Conservation (phyloP, 2,329 filamentous ascomycete species). For the Penicillium brevicompactum region DNA sequence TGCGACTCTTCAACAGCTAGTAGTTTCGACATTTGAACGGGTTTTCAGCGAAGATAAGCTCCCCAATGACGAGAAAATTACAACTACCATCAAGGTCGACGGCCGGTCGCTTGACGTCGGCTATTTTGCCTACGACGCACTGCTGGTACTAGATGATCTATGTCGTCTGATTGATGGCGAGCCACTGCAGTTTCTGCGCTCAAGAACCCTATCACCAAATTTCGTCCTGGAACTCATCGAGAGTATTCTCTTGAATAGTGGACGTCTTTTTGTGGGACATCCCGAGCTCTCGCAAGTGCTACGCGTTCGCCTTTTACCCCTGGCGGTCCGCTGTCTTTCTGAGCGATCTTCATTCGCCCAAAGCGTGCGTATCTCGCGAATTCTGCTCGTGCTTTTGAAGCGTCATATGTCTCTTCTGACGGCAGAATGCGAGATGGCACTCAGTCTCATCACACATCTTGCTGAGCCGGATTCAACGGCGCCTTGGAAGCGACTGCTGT, state of each 20-base stretch:
- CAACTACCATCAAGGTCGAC: conserved; percentile 68
- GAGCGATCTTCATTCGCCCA: conserved; percentile 79
- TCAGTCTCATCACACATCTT: conserved; percentile 80
- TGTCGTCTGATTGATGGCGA: conserved; percentile 85
- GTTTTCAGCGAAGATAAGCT: conserved; percentile 73
- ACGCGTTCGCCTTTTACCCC: conserved; percentile 75
- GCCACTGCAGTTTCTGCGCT: conserved; percentile 77
- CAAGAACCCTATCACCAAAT: conserved; percentile 74
- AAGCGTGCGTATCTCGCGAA: conserved; percentile 78
- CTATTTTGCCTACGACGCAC: conserved; percentile 81
- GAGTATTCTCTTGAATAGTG: conserved; percentile 83
- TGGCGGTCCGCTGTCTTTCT: conserved; percentile 75
- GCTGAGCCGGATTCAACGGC: conserved; percentile 79
- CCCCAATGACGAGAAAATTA: conserved; percentile 54
- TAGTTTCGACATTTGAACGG: conserved; percentile 91
- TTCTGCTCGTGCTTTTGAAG: conserved; percentile 78
- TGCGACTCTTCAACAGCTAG: conserved; percentile 91
- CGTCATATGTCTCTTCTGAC: conserved; percentile 75
- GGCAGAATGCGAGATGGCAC: conserved; percentile 77
- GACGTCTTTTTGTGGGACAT: conserved; percentile 75
- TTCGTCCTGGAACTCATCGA: conserved; percentile 92
- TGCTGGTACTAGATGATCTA: conserved; percentile 84
- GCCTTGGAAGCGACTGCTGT: conserved; percentile 84
- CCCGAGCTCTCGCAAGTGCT: conserved; percentile 80
- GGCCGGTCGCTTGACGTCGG: conserved; percentile 68